Conservation (phyloP, 306 rosid genomes). For the Mimosa pudica region DNA sequence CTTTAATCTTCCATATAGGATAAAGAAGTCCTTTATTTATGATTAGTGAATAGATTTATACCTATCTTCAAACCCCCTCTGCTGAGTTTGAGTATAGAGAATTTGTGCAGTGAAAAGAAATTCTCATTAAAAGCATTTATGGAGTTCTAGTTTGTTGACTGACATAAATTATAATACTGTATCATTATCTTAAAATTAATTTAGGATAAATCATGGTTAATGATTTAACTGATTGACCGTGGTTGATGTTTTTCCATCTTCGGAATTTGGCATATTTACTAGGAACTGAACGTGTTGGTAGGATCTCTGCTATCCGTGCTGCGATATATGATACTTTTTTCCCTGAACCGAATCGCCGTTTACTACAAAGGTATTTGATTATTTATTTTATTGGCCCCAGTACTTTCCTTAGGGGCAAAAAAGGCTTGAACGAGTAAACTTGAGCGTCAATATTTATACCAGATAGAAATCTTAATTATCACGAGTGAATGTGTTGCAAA, state of each 20-base stretch:
- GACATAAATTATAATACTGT: background rate
- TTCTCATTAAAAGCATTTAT: background rate
- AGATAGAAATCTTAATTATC: background rate
- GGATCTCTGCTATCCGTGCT: constrained; percentile 63
- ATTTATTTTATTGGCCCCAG: background rate
- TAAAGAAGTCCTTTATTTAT: background rate
- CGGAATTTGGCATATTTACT: constrained; percentile 27
- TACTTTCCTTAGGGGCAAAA: constrained; percentile 19
- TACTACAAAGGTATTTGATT: constrained; percentile 63
- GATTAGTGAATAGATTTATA: background rate
- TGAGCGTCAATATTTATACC: background rate
- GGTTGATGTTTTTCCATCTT: constrained; percentile 7
- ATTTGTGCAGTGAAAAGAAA: background rate
- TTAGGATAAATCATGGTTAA: background rate
- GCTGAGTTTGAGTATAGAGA: background rate
- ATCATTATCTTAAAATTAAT: background rate
- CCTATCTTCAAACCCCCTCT: background rate
- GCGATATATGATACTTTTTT: constrained; percentile 76
- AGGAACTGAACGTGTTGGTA: constrained; percentile 60
- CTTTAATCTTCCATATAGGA: background rate
- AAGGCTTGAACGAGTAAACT: constrained; percentile 6
- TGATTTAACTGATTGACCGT: background rate
- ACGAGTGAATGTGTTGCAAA: constrained; percentile 7
- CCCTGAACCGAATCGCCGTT: constrained; percentile 73
- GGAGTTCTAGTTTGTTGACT: background rate